phyloP scores from a whole-genome alignment of 768 basidiomycete species.

The Hortiboletus campestris region DNA sequence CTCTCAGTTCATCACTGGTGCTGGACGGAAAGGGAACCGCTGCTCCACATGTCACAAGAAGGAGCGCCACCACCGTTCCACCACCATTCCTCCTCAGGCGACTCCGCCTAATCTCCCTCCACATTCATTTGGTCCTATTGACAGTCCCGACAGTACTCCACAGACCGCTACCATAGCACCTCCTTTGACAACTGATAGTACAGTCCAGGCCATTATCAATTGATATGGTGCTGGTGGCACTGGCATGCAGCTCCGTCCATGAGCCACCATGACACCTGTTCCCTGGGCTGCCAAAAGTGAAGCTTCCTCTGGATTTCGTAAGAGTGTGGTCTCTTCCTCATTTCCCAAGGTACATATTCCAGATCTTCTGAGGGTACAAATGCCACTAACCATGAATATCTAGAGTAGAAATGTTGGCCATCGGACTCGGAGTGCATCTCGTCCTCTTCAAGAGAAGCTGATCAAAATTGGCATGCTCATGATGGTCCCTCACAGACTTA shows the following conservation, averaged over 20 bases:
- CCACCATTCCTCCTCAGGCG: not conserved
- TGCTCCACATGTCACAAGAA: not conserved
- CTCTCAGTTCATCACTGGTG: not conserved
- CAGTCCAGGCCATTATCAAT: not conserved
- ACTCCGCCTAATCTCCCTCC: not conserved
- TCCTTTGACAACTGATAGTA: no score
- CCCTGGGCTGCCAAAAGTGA: not conserved
- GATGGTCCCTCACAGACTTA: slow-evolving; percentile 4
- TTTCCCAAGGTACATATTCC: not conserved
- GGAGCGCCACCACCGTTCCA: not conserved
- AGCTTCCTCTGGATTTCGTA: not conserved
- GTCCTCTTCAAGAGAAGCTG: not conserved
- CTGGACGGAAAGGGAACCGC: not conserved
- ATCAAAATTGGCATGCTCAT: slow-evolving; percentile 1
- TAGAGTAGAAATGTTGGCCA: not conserved
- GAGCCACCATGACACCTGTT: not conserved
- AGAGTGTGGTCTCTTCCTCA: not conserved
- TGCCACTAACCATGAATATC: not conserved
- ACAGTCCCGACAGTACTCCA: no score
- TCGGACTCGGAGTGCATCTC: not conserved
- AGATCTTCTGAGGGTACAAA: not conserved
- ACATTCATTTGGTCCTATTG: not conserved
- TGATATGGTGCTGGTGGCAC: not conserved
- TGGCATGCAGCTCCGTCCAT: not conserved
- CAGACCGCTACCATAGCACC: no score